Evolutionary conservation across 495 filamentous ascomycete species (phyloP), one percentile per base, ranked within the genome.

Genomic region (Trichocladium uniseriatum): DNA sequence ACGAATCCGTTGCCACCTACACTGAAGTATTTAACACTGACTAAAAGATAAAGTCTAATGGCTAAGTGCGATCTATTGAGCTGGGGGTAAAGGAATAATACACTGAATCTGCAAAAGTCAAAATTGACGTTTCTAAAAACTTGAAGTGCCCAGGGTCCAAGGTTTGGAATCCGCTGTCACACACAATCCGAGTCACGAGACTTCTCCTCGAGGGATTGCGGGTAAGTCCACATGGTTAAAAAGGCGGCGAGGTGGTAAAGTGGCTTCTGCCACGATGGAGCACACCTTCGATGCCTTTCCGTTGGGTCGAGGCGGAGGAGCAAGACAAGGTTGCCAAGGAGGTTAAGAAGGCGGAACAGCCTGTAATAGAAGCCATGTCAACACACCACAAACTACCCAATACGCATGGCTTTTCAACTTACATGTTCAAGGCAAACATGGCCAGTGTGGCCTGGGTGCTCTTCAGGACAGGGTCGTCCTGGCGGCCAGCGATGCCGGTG

Each of bases 141-240:
- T n/a, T n/a, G n/a, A n/a, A n/a, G n/a, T n/a, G n/a, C n/a, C n/a
- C n/a, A n/a, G n/a, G n/a, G n/a, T n/a, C n/a, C n/a, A n/a, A n/a
- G n/a, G n/a, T n/a, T n/a, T n/a, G n/a, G n/a, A n/a, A n/a, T n/a
- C n/a, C n/a, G n/a, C n/a, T n/a, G n/a, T n/a, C n/a, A n/a, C n/a
- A n/a, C n/a, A n/a, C n/a, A n/a, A n/a, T n/a, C n/a, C n/a, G n/a
- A n/a, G n/a, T n/a, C 43, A 18, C 44, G 48, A 38, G 48, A 60
- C 18, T 48, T 53, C 47, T 61, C 55, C 41, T 63, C 55, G 8
- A 65, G 18, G 0, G 46, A 43, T 29, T 59, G 60, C 0, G 60
- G 63, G 35, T 63, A 61, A 0, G 60, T 63, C 60, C 63, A 66
- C 24, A 58, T 53, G n/a, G 63, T 43, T 6, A 61, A 28, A 1